Base-by-base conservation (phyloP, 1,284 basidiomycete genomes). In the Apiotrichum brassicae region DNA sequence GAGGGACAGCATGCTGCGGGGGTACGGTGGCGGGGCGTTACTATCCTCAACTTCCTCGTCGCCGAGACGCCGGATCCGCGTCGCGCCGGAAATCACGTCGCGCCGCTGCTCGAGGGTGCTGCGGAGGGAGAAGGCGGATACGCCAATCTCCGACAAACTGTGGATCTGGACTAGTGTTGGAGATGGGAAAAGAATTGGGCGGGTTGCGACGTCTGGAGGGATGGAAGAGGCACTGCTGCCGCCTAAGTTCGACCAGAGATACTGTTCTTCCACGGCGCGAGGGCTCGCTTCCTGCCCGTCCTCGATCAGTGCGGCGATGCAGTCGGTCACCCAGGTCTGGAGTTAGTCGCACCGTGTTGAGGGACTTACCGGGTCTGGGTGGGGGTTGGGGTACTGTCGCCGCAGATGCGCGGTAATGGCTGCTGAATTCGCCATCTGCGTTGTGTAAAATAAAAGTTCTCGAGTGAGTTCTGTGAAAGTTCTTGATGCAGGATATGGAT, bases 1-100 rank as follows among this genome's bases (percentile, higher is more conserved):
- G 36, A 74, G 43, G 41, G 48, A 55, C 32, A 74, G 54, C 71
- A 74, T 74, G 9, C 60, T 54, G n/a, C 72, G 44, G 1, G 67
- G 65, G 52, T 73, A 74, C 6, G 61, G 59, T 23, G 71, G 71
- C 14, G 72, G 60, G 55, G 39, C 63, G 55, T 33, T 57, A 48
- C 18, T 55, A 11, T 46, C 49, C 3, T 52, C 44, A 14, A 59
- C 62, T 11, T 57, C 62, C n/a, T 55, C 52, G 39, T 72, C 69
- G 34, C 61, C 63, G 54, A 74, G 64, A 24, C 69, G 48, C 13
- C 71, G 43, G 28, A 74, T 71, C 16, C 62, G 52, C 34, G 61
- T 66, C 19, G 54, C 58, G 25, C 72, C 72, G 1, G 63, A 63
- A 13, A 74, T 47, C 1, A 72, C 62, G 36, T 73, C 72, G 20